Conservation (phyloP, 2,329 filamentous ascomycete genomes). For the Neodidymelliopsis sp. region DNA sequence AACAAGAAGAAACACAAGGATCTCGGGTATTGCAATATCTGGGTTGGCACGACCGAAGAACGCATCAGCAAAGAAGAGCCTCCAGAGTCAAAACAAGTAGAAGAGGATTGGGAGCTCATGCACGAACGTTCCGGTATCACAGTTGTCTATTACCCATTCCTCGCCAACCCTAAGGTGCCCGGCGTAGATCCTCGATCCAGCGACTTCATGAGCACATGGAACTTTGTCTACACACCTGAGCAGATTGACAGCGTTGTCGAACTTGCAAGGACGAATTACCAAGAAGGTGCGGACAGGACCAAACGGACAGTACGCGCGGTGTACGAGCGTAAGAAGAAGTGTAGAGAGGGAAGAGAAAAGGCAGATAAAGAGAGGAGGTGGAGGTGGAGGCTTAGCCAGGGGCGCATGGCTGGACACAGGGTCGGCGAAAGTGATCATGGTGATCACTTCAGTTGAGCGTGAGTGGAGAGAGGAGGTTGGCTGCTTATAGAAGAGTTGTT, state of each 20-base stretch:
- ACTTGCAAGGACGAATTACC: conserved; percentile 85
- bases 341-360: conserved; percentile 63
- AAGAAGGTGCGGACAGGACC: conserved; percentile 80
- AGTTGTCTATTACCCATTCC: conserved; percentile 88
- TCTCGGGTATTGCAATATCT: conserved; percentile 90
- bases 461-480: neutral
- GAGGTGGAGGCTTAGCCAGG: conserved; percentile 53
- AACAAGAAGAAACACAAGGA: conserved; percentile 53
- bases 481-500: neutral
- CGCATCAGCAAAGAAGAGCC: conserved; percentile 64
- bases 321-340: conserved; percentile 86
- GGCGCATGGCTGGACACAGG: conserved; percentile 62
- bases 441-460: conserved; percentile 69
- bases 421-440: conserved; percentile 61
- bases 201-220: conserved; percentile 96
- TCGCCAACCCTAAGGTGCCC: conserved; percentile 80
- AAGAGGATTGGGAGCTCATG: conserved; percentile 72
- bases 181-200: conserved; percentile 83
- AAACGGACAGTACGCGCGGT: conserved; percentile 82
- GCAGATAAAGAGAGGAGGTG: conserved; percentile 49
- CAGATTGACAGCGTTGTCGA: conserved; percentile 86
- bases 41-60: conserved; percentile 87
- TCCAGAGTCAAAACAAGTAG: conserved; percentile 62
- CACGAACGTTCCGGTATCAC: conserved; percentile 83
- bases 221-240: conserved; percentile 92